These are phyloP conservation scores for Populus simonii DNA, from an alignment of 345 rosid species.

Conservation along the genomic window DNA sequence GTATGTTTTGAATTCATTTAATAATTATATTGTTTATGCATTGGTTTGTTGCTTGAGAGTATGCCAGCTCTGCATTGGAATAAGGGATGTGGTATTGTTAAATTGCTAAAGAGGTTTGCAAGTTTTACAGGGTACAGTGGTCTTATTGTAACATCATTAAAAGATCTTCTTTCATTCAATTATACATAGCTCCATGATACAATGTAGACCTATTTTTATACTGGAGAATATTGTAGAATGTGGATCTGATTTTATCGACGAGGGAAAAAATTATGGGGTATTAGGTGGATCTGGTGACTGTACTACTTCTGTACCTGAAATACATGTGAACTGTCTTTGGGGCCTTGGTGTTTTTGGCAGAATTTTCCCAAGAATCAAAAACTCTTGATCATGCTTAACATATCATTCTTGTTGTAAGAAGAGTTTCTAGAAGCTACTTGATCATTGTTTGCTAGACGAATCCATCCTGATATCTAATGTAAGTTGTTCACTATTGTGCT, in stretches of 20 bases:
- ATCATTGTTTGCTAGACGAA: not conserved
- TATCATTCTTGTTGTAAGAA: not conserved
- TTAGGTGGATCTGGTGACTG: not conserved
- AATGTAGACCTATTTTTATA: not conserved
- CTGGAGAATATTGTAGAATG: not conserved
- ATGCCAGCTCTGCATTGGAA: not conserved
- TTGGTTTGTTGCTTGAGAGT: not conserved
- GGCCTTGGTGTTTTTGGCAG: not conserved
- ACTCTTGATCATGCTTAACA: not conserved
- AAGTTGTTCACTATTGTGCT: not conserved
- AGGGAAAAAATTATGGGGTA: not conserved
- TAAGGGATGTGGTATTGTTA: not conserved
- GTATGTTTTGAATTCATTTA: not conserved
- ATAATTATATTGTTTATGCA: not conserved
- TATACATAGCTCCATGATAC: not conserved
- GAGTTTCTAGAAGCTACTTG: not conserved
- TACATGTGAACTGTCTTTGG: not conserved
- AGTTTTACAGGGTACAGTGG: not conserved
- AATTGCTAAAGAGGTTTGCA: not conserved
- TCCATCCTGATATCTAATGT: not conserved
- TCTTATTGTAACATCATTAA: not conserved
- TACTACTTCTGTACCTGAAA: not conserved
- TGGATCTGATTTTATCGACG: not conserved
- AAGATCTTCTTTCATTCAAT: not conserved
- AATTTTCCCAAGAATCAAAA: not conserved